Evolutionary conservation across 2,329 filamentous ascomycete species (phyloP).

Genomic region (Lachnellula occidentalis): DNA sequence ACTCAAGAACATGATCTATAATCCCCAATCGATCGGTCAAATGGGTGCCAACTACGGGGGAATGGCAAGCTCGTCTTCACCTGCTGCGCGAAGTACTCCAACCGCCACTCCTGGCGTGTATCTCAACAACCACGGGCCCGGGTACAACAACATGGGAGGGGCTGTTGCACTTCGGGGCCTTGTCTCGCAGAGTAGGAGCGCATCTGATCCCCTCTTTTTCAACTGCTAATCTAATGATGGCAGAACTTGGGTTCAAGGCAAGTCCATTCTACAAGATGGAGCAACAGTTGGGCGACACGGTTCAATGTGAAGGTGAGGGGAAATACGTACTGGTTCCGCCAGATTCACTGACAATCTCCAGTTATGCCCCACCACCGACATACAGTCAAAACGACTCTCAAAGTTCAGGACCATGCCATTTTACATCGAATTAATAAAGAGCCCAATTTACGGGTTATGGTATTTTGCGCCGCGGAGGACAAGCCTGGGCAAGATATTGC

Average conservation of each 20-base stretch:
- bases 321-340: neutral
- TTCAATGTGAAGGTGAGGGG: constrained; percentile 66
- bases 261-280: constrained; percentile 82
- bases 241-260: constrained; percentile 54
- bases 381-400: constrained; percentile 52
- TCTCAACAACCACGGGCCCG: constrained; percentile 1
- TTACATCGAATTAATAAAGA: constrained; percentile 22
- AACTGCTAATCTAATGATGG: neutral
- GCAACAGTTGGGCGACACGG: constrained; percentile 57
- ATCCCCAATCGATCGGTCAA: constrained; percentile 14
- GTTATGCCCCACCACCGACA: constrained; percentile 33
- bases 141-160: constrained; percentile 17
- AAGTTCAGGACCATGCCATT: constrained; percentile 43
- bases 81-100: constrained; percentile 10
- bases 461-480: constrained; percentile 71
- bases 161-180: constrained; percentile 1
- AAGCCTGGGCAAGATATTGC: constrained; percentile 67
- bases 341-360: constrained; percentile 15
- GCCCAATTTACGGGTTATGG: constrained; percentile 59
- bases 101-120: constrained; percentile 3
- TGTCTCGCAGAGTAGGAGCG: neutral
- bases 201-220: neutral
- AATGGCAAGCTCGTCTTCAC: constrained; percentile 16
- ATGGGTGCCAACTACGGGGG: constrained; percentile 1
- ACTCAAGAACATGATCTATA: constrained; percentile 24